Conservation (phyloP, 75 land plant species). For the Isoetes taiwanensis region DNA sequence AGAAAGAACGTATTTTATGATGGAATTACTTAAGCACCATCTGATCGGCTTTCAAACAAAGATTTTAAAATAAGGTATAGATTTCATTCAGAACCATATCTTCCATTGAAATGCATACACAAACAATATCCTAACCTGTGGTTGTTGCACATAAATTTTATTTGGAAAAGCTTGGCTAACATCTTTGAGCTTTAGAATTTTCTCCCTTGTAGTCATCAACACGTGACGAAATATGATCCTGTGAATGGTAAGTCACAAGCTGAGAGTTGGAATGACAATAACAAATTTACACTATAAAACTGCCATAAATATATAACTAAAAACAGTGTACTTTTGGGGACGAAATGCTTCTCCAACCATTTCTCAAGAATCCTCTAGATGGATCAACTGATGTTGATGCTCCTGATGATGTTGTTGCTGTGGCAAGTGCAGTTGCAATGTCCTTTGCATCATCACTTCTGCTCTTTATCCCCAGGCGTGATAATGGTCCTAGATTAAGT, state of each 20-base stretch:
- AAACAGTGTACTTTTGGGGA: too few relatives aligned
- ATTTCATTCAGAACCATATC: too few relatives aligned
- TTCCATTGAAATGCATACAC: too few relatives aligned
- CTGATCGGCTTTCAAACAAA: too few relatives aligned
- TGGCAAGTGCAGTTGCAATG: conserved; percentile 15
- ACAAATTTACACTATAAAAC: neutral
- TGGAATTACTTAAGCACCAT: too few relatives aligned
- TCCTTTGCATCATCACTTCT: conserved; percentile 11
- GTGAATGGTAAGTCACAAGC: neutral
- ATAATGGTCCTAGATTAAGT: conserved; percentile 8
- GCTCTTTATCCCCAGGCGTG: conserved; percentile 13
- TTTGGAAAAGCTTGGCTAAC: conserved; percentile 29
- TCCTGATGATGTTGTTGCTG: neutral
- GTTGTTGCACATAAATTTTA: conserved; percentile 34
- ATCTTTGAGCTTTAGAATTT: conserved; percentile 26
- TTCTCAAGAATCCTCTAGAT: conserved; percentile 24
- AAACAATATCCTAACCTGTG: conserved; percentile 13
- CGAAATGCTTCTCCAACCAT: conserved; percentile 19
- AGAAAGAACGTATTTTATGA: too few relatives aligned
- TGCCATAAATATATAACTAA: too few relatives aligned
- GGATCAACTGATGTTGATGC: conserved; percentile 17
- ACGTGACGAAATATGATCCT: conserved; percentile 36
- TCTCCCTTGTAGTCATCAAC: conserved; percentile 32
- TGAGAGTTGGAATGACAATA: neutral
- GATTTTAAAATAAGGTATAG: too few relatives aligned